Percentiles rank a stretch among this genome's conserved stretches.
Conservation (phyloP, 768 basidiomycete genomes). For the Psilocybe tampanensis region DNA sequence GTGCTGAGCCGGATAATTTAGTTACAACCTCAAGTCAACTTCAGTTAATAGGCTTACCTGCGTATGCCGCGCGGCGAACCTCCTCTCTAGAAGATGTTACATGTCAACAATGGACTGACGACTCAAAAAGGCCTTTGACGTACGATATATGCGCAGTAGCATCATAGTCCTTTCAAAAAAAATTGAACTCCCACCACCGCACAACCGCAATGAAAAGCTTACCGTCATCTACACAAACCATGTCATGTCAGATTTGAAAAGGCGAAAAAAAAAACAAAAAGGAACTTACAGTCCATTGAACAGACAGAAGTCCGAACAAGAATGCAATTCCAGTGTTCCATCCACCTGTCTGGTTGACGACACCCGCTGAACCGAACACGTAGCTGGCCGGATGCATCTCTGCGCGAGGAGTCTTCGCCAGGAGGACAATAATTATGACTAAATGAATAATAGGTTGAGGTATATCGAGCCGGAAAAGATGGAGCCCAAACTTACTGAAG, state of each 20-base stretch:
- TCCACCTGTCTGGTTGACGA: constrained; percentile 80
- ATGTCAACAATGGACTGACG: constrained; percentile 6
- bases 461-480: background rate
- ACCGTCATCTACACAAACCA: constrained; percentile 55
- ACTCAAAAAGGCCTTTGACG: constrained; percentile 25
- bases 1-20: constrained; percentile 32
- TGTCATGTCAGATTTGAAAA: constrained; percentile 18
- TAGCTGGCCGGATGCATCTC: constrained; percentile 84
- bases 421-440: constrained; percentile 86
- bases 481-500: constrained; percentile 41
- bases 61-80: constrained; percentile 78
- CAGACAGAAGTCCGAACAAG: constrained; percentile 81
- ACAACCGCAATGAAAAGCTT: constrained; percentile 13
- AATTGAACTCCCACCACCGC: background rate
- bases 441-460: background rate
- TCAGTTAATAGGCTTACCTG: constrained; percentile 44
- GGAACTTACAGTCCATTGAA: constrained; percentile 79
- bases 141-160: constrained; percentile 84
- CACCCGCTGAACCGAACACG: constrained; percentile 76
- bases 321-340: constrained; percentile 82
- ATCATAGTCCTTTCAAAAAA: constrained; percentile 63
- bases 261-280: background rate
- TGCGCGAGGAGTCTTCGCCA: constrained; percentile 68
- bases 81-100: constrained; percentile 56
- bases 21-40: constrained; percentile 10